Percentiles rank a stretch among this genome's conserved stretches.
Evolutionary conservation across 2,329 filamentous ascomycete species (phyloP).

Genomic region (Beauveria caledonica): DNA sequence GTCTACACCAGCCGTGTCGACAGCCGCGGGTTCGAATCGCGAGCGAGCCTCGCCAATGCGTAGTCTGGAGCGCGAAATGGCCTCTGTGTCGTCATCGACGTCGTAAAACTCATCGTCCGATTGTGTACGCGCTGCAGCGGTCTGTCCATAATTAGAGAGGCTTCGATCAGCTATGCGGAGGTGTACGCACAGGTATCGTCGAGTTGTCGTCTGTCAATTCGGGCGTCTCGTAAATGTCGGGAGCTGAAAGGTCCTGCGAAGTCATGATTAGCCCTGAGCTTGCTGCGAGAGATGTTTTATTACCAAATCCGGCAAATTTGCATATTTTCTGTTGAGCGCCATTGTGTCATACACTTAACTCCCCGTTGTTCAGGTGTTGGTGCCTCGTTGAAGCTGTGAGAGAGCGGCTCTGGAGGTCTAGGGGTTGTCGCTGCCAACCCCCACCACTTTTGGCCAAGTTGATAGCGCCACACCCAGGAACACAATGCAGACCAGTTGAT

Average conservation of each 20-base stretch:
- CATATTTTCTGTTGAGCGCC: constrained; percentile 75
- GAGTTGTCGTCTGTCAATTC: constrained; percentile 86
- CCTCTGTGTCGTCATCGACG: constrained; percentile 52
- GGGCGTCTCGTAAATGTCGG: constrained; percentile 94
- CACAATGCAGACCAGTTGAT: not conserved
- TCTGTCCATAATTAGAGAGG: constrained; percentile 30
- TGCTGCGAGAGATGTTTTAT: constrained; percentile 16
- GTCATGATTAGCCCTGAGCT: constrained; percentile 17
- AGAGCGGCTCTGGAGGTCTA: not conserved
- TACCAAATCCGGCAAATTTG: constrained; percentile 71
- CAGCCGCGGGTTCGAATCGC: constrained; percentile 65
- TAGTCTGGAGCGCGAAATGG: constrained; percentile 69
- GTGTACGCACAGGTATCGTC: constrained; percentile 60
- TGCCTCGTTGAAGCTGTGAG: not conserved
- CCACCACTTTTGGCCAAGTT: not conserved
- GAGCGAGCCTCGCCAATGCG: constrained; percentile 72
- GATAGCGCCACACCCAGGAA: no score
- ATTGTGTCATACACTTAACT: constrained; percentile 32
- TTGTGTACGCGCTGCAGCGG: constrained; percentile 45
- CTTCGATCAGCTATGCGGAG: not conserved
- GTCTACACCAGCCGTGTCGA: constrained; percentile 72
- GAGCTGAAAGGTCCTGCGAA: constrained; percentile 69
- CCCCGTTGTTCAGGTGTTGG: not conserved
- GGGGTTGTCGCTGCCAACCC: constrained; percentile 1
- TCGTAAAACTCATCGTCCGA: constrained; percentile 57